Conservation (phyloP, 176 grass and related monocot species). For the Bonia amplexicaulis region DNA sequence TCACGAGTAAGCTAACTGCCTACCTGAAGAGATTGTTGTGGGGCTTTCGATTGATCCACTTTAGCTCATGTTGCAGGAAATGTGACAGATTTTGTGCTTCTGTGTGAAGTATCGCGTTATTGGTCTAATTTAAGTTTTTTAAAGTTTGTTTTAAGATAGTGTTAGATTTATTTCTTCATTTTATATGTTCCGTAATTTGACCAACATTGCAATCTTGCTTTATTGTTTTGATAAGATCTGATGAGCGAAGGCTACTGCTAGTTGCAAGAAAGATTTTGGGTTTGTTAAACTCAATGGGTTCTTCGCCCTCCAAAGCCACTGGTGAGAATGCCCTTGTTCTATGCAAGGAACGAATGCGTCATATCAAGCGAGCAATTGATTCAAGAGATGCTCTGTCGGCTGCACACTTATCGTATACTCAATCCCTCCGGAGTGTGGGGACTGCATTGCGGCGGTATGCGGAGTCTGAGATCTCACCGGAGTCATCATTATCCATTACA, state of each 20-base stretch:
- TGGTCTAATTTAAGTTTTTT: background rate
- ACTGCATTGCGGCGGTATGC: constrained; percentile 59
- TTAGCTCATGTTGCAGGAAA: background rate
- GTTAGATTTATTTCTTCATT: background rate
- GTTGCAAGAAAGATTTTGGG: background rate
- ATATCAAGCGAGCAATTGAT: constrained; percentile 66
- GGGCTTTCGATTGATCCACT: background rate
- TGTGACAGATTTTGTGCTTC: background rate
- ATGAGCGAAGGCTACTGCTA: background rate
- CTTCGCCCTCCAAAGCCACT: constrained; percentile 70
- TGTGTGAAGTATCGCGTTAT: background rate
- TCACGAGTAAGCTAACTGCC: background rate
- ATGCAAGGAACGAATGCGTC: constrained; percentile 78
- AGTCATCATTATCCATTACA: constrained; percentile 72
- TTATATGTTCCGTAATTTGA: background rate
- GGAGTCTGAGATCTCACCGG: constrained; percentile 64
- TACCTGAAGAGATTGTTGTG: background rate
- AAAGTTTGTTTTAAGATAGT: background rate
- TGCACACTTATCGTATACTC: constrained; percentile 71
- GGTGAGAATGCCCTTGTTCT: constrained; percentile 71
- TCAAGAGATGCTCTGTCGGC: constrained; percentile 77
- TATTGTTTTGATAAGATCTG: background rate
- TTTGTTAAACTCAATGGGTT: constrained; percentile 50
- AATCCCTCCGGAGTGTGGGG: constrained; percentile 59
- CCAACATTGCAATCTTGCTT: background rate